A percentile compares a stretch with the other conserved stretches of the same genome.
These are phyloP conservation scores for Podospora pseudocomata DNA, from an alignment of 495 filamentous ascomycete species.

Conservation along the genomic window DNA sequence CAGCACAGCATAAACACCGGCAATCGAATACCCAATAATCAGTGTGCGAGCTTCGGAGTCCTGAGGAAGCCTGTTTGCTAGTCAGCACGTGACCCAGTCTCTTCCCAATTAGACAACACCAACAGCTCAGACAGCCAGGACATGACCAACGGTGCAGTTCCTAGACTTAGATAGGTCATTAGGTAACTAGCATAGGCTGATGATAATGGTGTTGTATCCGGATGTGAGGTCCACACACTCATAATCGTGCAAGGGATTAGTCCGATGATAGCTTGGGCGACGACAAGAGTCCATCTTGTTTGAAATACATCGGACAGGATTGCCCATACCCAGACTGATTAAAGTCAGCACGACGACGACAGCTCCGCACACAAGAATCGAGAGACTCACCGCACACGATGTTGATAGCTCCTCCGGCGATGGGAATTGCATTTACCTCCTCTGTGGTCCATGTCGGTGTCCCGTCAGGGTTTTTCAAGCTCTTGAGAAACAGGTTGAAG, in stretches of 20 bases:
- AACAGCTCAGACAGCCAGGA: constrained; percentile 41
- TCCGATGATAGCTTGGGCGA: constrained; percentile 39
- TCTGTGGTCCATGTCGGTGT: constrained; percentile 34
- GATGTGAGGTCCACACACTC: constrained; percentile 38
- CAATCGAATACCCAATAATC: constrained; percentile 40
- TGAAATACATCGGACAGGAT: constrained; percentile 36
- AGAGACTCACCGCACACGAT: constrained; percentile 32
- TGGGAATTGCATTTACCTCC: constrained; percentile 40
- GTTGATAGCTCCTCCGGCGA: constrained; percentile 37
- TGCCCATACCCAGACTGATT: constrained; percentile 40
- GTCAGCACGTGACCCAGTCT: not conserved
- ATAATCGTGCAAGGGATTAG: constrained; percentile 40
- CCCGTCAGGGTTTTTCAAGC: constrained; percentile 33
- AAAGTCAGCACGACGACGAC: not conserved
- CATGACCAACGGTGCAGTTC: constrained; percentile 40
- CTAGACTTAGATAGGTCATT: constrained; percentile 37
- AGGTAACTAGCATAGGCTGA: constrained; percentile 40
- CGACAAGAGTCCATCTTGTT: constrained; percentile 37
- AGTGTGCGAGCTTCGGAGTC: constrained; percentile 40
- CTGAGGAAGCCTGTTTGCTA: constrained; percentile 27
- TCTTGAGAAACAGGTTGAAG: constrained; percentile 41
- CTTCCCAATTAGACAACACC: not conserved
- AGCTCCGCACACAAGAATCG: not conserved
- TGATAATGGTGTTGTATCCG: constrained; percentile 28
- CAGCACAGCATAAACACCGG: constrained; percentile 38